These are phyloP conservation scores for Penicillium oxalicum DNA, from an alignment of 2,329 filamentous ascomycete species.

Conservation along the genomic window DNA sequence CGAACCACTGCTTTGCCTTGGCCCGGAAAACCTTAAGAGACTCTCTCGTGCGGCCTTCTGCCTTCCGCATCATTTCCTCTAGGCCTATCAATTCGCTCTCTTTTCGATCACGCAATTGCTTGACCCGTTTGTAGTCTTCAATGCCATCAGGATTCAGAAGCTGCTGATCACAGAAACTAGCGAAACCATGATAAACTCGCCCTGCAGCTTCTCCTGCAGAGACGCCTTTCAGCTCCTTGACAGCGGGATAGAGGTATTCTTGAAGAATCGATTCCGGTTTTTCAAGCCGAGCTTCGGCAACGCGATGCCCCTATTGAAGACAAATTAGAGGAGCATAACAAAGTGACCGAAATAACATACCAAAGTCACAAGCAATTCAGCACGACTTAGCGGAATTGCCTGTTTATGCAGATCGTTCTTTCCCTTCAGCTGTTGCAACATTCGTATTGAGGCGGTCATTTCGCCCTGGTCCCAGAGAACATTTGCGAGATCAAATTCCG, in stretches of 20 bases:
- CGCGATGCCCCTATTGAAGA: conserved; percentile 61
- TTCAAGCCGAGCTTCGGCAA: conserved; percentile 83
- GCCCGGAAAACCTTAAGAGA: conserved; percentile 56
- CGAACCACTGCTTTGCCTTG: conserved; percentile 80
- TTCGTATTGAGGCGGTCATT: conserved; percentile 77
- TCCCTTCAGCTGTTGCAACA: conserved; percentile 69
- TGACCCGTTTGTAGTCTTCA: conserved; percentile 76
- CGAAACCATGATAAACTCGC: conserved; percentile 89
- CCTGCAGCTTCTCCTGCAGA: conserved; percentile 68
- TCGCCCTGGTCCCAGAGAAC: conserved; percentile 94
- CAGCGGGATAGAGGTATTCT: conserved; percentile 75
- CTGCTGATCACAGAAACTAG: conserved; percentile 90
- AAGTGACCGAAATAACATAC: conserved; percentile 34
- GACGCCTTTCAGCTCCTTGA: conserved; percentile 69
- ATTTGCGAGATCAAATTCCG: conserved; percentile 76
- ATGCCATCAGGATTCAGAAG: conserved; percentile 77
- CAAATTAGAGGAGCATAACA: conserved; percentile 4
- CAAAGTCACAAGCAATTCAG: conserved; percentile 78
- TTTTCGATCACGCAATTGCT: conserved; percentile 73
- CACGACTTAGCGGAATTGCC: conserved; percentile 63
- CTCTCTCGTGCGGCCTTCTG: conserved; percentile 49
- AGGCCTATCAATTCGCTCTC: conserved; percentile 72
- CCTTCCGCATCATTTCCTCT: conserved; percentile 51
- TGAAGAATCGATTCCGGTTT: conserved; percentile 86
- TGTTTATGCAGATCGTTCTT: conserved; percentile 60